These are phyloP conservation scores for Arxiozyma slooffiae DNA, from an alignment of 1,139 yeast species.

Conservation along the genomic window DNA sequence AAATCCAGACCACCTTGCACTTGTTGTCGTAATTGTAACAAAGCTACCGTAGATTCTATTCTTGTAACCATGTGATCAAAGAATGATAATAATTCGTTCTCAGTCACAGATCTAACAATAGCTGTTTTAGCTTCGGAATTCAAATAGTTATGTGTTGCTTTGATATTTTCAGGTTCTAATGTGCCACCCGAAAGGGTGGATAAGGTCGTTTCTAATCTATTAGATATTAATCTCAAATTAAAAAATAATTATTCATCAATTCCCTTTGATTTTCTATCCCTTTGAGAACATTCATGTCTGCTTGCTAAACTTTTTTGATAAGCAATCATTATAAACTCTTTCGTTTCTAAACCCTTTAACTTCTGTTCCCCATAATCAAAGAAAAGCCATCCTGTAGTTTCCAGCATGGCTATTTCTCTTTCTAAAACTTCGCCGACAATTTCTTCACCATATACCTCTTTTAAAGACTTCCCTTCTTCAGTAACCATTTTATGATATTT, in stretches of 20 bases:
- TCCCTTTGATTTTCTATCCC: slow-evolving; percentile 19
- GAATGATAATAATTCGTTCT: slow-evolving; percentile 20
- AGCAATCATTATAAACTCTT: slow-evolving; percentile 72
- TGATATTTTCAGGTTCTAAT: slow-evolving; percentile 12
- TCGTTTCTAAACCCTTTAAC: slow-evolving; percentile 88
- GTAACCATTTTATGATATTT: slow-evolving; percentile 42
- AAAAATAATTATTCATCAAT: slow-evolving; percentile 22
- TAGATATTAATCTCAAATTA: slow-evolving; percentile 19
- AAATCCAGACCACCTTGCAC: slow-evolving; percentile 17
- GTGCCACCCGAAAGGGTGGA: slow-evolving; percentile 11
- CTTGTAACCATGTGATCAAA: slow-evolving; percentile 29
- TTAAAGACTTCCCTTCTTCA: slow-evolving; percentile 31
- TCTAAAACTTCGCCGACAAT: slow-evolving; percentile 56
- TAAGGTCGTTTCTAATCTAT: slow-evolving; percentile 9
- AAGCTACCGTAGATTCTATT: slow-evolving; percentile 23
- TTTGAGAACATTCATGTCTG: slow-evolving; percentile 35
- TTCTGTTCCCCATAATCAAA: slow-evolving; percentile 76
- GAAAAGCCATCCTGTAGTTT: slow-evolving; percentile 61
- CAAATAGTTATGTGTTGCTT: slow-evolving; percentile 9
- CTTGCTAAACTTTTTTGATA: slow-evolving; percentile 60
- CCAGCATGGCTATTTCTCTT: slow-evolving; percentile 55
- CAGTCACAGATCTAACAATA: slow-evolving; percentile 16
- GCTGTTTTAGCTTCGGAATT: slow-evolving; percentile 15
- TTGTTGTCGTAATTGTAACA: slow-evolving; percentile 25
- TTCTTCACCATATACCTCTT: slow-evolving; percentile 58